Conservation (phyloP, 1,284 basidiomycete genomes). For the Stygiomarasmius scandens region DNA sequence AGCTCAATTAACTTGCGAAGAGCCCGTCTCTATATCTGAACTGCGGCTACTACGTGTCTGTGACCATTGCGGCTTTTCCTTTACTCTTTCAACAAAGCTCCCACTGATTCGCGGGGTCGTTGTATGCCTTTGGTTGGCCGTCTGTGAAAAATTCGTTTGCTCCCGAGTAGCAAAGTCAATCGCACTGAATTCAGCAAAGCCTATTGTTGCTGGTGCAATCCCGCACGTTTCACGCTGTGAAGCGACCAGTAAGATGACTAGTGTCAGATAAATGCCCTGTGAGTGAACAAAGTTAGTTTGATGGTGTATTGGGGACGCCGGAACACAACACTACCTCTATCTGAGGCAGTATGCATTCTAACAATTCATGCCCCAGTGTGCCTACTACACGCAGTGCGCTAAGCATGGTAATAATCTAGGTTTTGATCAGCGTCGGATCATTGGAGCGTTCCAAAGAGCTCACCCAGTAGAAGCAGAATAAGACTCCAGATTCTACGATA, state of each 20-base stretch:
- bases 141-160: too few relatives aligned
- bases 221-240: neutral
- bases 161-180: neutral
- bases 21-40: too few relatives aligned
- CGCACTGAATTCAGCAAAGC: neutral
- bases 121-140: too few relatives aligned
- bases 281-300: neutral
- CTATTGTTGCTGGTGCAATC: neutral
- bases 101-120: too few relatives aligned
- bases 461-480: neutral
- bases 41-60: too few relatives aligned
- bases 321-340: neutral
- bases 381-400: neutral
- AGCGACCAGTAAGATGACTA: neutral
- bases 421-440: neutral
- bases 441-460: neutral
- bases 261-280: neutral
- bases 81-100: too few relatives aligned
- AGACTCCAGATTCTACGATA: neutral
- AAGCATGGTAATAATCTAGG: neutral
- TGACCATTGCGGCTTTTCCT: too few relatives aligned
- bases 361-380: neutral
- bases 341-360: neutral
- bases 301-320: too few relatives aligned
- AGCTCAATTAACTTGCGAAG: too few relatives aligned